Conservation (phyloP, 805 yeast species). For the Wickerhamiella occidentalis region DNA sequence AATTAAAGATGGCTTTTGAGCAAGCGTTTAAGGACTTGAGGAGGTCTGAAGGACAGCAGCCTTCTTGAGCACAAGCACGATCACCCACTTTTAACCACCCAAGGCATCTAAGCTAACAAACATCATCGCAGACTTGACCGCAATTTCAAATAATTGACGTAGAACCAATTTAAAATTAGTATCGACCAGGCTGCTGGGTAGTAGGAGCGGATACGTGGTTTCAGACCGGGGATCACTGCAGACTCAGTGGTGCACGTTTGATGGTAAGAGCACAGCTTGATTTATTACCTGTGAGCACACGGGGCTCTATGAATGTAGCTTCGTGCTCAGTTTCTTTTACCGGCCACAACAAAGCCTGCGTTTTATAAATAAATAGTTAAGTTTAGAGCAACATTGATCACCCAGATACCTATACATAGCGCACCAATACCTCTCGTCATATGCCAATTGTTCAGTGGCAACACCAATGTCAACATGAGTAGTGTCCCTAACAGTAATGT, state of each 20-base stretch:
- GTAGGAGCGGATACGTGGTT: no score
- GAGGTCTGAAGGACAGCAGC: neutral
- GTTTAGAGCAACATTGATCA: slow-evolving; percentile 27
- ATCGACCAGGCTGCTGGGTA: no score
- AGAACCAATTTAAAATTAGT: neutral
- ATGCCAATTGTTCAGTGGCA: slow-evolving; percentile 35
- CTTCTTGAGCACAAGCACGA: no score
- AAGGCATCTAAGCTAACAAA: neutral
- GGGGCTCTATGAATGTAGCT: no score
- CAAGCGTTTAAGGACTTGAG: slow-evolving; percentile 48
- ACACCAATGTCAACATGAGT: slow-evolving; percentile 29
- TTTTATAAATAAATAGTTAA: slow-evolving; percentile 4
- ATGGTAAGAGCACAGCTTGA: no score
- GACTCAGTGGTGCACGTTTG: no score
- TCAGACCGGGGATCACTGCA: no score
- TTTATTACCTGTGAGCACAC: no score
- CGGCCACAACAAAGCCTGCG: no score
- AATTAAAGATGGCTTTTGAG: slow-evolving; percentile 56
- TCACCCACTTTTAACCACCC: neutral
- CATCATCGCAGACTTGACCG: neutral
- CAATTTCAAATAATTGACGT: neutral
- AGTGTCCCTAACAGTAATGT: slow-evolving; percentile 32
- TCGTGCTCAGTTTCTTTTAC: no score
- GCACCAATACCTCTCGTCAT: slow-evolving; percentile 33
- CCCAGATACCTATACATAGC: slow-evolving; percentile 34